Conservation (phyloP, 1,284 basidiomycete species). For the Neonothopanus nambi region DNA sequence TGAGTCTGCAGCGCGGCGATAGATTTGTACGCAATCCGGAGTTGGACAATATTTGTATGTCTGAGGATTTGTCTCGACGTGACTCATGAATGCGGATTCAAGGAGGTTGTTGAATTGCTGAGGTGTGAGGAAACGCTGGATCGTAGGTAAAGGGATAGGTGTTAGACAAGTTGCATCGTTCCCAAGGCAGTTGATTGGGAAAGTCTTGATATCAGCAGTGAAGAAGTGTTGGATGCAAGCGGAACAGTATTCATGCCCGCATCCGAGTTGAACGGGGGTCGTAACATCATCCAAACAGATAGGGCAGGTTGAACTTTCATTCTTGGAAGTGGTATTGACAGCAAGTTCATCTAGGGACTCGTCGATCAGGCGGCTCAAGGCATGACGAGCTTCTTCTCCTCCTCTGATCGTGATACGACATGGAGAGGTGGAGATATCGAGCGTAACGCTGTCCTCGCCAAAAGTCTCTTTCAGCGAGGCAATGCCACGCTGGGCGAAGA, state of each 20-base stretch:
- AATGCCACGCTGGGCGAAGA: slow-evolving; percentile 48
- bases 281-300: slow-evolving; percentile 49
- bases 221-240: slow-evolving; percentile 53
- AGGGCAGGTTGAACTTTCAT: slow-evolving; percentile 38
- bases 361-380: slow-evolving; percentile 41
- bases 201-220: slow-evolving; percentile 38
- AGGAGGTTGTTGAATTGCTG: slow-evolving; percentile 45
- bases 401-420: slow-evolving; percentile 46
- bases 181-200: slow-evolving; percentile 56
- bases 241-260: slow-evolving; percentile 54
- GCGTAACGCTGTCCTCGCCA: slow-evolving; percentile 50
- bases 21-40: slow-evolving; percentile 57
- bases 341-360: slow-evolving; percentile 33
- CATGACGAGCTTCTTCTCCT: slow-evolving; percentile 48
- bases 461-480: slow-evolving; percentile 46
- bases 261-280: slow-evolving; percentile 45
- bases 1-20: slow-evolving; percentile 36
- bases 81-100: slow-evolving; percentile 42
- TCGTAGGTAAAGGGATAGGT: slow-evolving; percentile 50
- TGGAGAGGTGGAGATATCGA: slow-evolving; percentile 34
- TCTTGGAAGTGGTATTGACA: slow-evolving; percentile 13
- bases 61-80: slow-evolving; percentile 46
- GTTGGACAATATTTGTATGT: slow-evolving; percentile 56
- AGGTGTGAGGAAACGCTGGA: slow-evolving; percentile 45
- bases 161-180: slow-evolving; percentile 46